Evolutionary conservation across 2,329 filamentous ascomycete genomes (phyloP).

Genomic region (Exserohilum turcica): DNA sequence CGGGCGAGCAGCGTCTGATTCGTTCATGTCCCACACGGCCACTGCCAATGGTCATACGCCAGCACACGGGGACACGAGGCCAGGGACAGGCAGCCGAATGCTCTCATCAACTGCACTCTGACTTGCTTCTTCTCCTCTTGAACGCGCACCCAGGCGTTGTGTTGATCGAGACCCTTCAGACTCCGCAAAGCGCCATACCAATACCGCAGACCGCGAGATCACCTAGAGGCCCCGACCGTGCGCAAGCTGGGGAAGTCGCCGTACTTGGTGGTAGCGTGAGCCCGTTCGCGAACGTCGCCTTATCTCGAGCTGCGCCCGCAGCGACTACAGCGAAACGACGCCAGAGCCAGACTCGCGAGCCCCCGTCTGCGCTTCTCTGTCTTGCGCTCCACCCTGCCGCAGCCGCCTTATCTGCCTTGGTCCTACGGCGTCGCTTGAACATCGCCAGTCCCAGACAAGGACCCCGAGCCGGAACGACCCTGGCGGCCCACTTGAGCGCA

Average conservation of each 20-base stretch:
- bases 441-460: slow-evolving; percentile 28
- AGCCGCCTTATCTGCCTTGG: slow-evolving; percentile 9
- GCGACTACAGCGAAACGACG: slow-evolving; percentile 20
- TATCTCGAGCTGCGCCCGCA: slow-evolving; percentile 24
- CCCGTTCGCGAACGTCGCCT: slow-evolving; percentile 16
- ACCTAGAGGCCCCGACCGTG: slow-evolving; percentile 20
- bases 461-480: slow-evolving; percentile 37
- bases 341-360: not conserved
- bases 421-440: slow-evolving; percentile 4
- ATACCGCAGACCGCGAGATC: too few relatives aligned
- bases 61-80: slow-evolving; percentile 28
- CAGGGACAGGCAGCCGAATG: slow-evolving; percentile 26
- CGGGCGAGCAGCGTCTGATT: slow-evolving; percentile 33
- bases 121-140: slow-evolving; percentile 3
- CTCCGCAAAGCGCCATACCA: slow-evolving; percentile 21
- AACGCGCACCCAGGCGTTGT: not conserved
- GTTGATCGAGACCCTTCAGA: slow-evolving; percentile 1
- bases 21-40: slow-evolving; percentile 26
- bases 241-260: slow-evolving; percentile 25
- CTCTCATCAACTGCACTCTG: slow-evolving; percentile 14
- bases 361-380: not conserved
- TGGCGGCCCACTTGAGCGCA: slow-evolving; percentile 37
- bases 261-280: slow-evolving; percentile 28
- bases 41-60: slow-evolving; percentile 34
- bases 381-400: slow-evolving; percentile 1